These are phyloP conservation scores for Jasminum sambac DNA, from an alignment of 257 asterid genomes.

Conservation along the genomic window DNA sequence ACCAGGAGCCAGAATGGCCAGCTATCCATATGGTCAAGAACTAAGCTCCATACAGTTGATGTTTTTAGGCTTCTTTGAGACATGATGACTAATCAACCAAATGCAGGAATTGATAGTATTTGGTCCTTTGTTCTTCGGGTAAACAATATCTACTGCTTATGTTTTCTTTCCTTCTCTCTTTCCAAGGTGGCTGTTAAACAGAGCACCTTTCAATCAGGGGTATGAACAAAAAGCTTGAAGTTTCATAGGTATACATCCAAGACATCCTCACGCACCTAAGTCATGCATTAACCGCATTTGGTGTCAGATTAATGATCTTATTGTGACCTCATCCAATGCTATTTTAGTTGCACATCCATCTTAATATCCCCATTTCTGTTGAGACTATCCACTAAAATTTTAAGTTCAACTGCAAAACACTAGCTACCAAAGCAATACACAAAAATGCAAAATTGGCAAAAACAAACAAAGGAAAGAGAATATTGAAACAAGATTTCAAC, in stretches of 20 bases:
- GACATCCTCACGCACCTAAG: not conserved
- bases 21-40: too few relatives aligned
- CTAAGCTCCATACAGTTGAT: too few relatives aligned
- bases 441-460: not conserved
- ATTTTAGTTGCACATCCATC: not conserved
- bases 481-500: not conserved
- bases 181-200: too few relatives aligned
- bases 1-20: too few relatives aligned
- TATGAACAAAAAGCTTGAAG: not conserved
- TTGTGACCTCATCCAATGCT: not conserved
- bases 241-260: not conserved
- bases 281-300: not conserved
- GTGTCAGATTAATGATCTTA: not conserved
- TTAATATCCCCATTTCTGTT: not conserved
- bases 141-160: too few relatives aligned
- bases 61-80: too few relatives aligned
- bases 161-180: too few relatives aligned
- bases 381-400: not conserved
- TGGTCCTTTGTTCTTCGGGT: too few relatives aligned
- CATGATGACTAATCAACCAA: too few relatives aligned
- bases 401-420: not conserved
- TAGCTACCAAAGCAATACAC: not conserved
- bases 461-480: not conserved
- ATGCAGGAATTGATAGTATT: too few relatives aligned
- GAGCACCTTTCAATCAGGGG: too few relatives aligned